phyloP scores from a whole-genome alignment of 2,329 filamentous ascomycete genomes.

The Colletotrichum lini region DNA sequence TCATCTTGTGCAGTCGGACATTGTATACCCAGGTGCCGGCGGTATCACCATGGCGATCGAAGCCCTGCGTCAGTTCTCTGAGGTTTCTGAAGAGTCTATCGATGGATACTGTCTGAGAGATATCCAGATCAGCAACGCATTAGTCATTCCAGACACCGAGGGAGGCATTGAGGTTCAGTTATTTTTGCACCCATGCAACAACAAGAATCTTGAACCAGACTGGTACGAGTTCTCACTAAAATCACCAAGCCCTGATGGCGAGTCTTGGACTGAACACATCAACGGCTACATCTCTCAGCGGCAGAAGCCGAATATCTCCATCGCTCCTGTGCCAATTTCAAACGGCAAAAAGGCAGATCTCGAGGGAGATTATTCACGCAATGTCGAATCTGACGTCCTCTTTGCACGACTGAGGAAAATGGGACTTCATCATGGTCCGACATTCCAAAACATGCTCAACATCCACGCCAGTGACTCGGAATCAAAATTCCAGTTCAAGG shows the following conservation, averaged over 20 bases:
- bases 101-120: constrained; percentile 43
- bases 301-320: constrained; percentile 44
- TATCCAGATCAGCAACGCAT: constrained; percentile 40
- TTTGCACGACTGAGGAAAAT: constrained; percentile 54
- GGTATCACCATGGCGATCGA: constrained; percentile 49
- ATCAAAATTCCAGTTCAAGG: constrained; percentile 62
- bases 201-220: constrained; percentile 22
- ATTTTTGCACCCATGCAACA: constrained; percentile 14
- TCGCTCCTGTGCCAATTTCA: constrained; percentile 21
- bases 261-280: constrained; percentile 46
- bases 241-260: constrained; percentile 58
- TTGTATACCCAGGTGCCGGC: constrained; percentile 57
- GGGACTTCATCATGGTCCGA: constrained; percentile 19
- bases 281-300: constrained; percentile 20
- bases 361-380: not conserved
- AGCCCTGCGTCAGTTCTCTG: constrained; percentile 31
- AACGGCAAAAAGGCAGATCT: constrained; percentile 52
- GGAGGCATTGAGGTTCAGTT: constrained; percentile 20
- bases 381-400: constrained; percentile 60
- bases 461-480: constrained; percentile 49
- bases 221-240: constrained; percentile 36
- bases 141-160: constrained; percentile 34
- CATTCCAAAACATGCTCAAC: constrained; percentile 22
- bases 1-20: constrained; percentile 60
- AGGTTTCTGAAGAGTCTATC: not conserved